Conservation (phyloP, 2,329 filamentous ascomycete species). For the Zasmidium cellare region DNA sequence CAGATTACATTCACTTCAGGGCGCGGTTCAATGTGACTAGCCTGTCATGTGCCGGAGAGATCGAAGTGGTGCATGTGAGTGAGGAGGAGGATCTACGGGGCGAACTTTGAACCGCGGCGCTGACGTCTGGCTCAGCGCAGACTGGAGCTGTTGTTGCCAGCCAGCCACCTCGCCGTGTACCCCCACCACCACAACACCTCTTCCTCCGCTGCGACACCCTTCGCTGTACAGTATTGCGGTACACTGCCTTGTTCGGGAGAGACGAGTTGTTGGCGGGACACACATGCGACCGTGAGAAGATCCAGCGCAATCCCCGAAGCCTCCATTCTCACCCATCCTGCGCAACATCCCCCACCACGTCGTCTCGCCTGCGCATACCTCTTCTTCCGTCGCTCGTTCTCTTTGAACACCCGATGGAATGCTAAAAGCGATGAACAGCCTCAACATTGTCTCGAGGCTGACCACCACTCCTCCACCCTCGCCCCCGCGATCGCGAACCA, state of each 20-base stretch:
- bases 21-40: neutral
- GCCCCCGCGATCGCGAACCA: conserved; percentile 50
- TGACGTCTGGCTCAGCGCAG: neutral
- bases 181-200: neutral
- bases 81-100: neutral
- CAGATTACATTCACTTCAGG: neutral
- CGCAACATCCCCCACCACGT: neutral
- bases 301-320: neutral
- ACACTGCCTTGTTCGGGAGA: too few species aligned
- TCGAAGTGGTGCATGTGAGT: neutral
- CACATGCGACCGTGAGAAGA: neutral
- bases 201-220: neutral
- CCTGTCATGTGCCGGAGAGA: neutral
- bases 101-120: neutral
- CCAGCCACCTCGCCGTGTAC: neutral
- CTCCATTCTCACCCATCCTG: neutral
- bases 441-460: conserved; percentile 86
- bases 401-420: conserved; percentile 16
- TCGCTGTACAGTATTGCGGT: neutral
- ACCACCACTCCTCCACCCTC: conserved; percentile 56
- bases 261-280: neutral
- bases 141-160: neutral
- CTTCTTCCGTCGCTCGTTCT: neutral
- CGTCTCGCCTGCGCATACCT: neutral
- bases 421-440: conserved; percentile 78